Base-by-base conservation (phyloP, 2,329 filamentous ascomycete genomes). In the Fusarium mexicanum region DNA sequence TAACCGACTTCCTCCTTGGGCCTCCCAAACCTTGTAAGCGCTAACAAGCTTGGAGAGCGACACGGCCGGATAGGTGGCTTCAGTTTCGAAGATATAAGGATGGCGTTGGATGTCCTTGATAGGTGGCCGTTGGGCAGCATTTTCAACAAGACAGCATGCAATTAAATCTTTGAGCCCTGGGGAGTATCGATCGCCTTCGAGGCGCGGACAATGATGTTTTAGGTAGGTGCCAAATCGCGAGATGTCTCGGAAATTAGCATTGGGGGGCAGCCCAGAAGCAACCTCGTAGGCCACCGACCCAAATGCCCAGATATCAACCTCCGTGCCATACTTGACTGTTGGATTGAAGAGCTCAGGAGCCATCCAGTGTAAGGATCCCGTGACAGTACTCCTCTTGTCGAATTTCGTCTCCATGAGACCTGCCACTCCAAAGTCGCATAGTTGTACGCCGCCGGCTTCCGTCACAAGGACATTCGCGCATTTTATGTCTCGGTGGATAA, bases 311-410 rank as follows among this genome's bases (percentile, higher is more conserved):
- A 95, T 94, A 77, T 96, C 94, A 47, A 93, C 90, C 77, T 92
- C 91, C 20, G 90, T 91, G 65, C 91, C 91, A 79, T 93, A 93
- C 8, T 90, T 89, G 14, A 88, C 86, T 8, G 88, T 85, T 38
- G 88, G 86, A 65, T 92, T 89, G 75, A 93, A 91, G 20, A 96
- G 86, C 78, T 96, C 94, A 0, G 92, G 93, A 0, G 94, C 93
- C 93, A 96, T 95, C 92, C 93, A 96, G 81, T 95, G 91, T 6
- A 92, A 91, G 1, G 94, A 96, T 26, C 94, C 94, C 63, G 96
- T 93, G 55, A 96, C 92, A 2, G 94, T 96, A 6, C 91, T 92
- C 59, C 93, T 87, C 82, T 96, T 96, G 77, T 93, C 91, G 62
- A 91, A 88, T 75, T 93, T 92, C 44, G 87, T 92, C 79, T 95